phyloP scores from a whole-genome alignment of 129 eudicot species.

The Calendula officinalis region DNA sequence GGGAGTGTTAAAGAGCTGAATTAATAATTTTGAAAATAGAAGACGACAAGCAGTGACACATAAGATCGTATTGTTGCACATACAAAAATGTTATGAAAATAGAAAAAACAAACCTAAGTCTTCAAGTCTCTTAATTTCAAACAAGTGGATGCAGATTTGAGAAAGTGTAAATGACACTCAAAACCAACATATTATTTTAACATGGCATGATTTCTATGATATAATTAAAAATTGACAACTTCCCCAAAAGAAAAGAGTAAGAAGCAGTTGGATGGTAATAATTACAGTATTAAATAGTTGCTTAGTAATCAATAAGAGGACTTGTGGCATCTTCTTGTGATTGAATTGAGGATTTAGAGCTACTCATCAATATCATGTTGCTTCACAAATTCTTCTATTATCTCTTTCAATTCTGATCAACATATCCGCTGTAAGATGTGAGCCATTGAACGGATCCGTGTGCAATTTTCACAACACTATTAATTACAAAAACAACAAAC shows the following conservation, averaged over 20 bases:
- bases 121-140: too few species aligned
- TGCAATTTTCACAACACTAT: slow-evolving; percentile 31
- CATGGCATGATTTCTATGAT: neutral
- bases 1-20: too few species aligned
- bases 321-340: slow-evolving; percentile 41
- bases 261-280: slow-evolving; percentile 15
- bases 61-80: too few species aligned
- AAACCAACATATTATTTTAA: too few species aligned
- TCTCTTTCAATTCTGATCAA: slow-evolving; percentile 79
- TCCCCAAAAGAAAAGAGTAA: neutral
- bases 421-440: slow-evolving; percentile 87
- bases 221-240: slow-evolving; percentile 15
- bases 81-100: too few species aligned
- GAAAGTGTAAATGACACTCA: too few species aligned
- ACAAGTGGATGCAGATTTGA: too few species aligned
- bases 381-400: slow-evolving; percentile 65
- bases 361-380: slow-evolving; percentile 20
- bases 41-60: too few species aligned
- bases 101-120: too few species aligned
- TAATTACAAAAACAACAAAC: neutral
- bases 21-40: too few species aligned
- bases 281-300: neutral
- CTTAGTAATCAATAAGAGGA: slow-evolving; percentile 51
- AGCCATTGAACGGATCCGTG: slow-evolving; percentile 95
- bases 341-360: slow-evolving; percentile 54